A percentile compares a stretch with the other conserved stretches of the same genome.
Evolutionary conservation across 352 stramenopile species (phyloP).

Genomic region (Phytophthora fragariaefolia): DNA sequence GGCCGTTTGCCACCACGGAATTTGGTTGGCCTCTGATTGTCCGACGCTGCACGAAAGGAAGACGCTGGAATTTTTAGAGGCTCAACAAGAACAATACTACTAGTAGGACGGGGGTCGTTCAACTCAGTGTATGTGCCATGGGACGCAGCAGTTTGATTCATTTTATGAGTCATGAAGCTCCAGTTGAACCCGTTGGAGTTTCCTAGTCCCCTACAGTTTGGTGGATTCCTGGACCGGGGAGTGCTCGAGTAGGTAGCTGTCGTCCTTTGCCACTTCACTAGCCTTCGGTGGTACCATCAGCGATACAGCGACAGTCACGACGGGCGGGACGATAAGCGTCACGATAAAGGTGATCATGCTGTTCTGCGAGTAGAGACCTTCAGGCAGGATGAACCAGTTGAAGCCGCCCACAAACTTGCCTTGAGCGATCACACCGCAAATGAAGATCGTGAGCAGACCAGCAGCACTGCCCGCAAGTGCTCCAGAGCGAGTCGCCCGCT

Average conservation of each 20-base stretch:
- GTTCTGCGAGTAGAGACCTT: slow-evolving; percentile 65
- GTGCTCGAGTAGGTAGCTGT: slow-evolving; percentile 25
- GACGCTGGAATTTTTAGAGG: no score
- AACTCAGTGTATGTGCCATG: no score
- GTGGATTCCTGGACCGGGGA: slow-evolving; percentile 15
- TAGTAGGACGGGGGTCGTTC: no score
- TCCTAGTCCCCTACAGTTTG: slow-evolving; percentile 6
- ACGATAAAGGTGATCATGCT: slow-evolving; percentile 79
- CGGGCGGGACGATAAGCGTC: slow-evolving; percentile 52
- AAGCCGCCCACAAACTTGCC: slow-evolving; percentile 68
- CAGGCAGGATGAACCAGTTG: slow-evolving; percentile 65
- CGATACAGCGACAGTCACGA: slow-evolving; percentile 55
- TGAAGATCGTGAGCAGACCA: slow-evolving; percentile 69
- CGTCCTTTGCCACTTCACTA: slow-evolving; percentile 18
- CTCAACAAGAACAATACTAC: no score
- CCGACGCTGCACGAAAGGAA: background rate
- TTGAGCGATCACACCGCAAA: slow-evolving; percentile 55
- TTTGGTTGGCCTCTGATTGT: background rate
- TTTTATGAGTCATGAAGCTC: no score
- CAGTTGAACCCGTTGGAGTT: no score
- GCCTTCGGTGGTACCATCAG: slow-evolving; percentile 38
- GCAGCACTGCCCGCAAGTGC: slow-evolving; percentile 51
- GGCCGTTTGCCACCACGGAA: slow-evolving; percentile 1
- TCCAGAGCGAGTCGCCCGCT: slow-evolving; percentile 40
- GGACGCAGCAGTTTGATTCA: no score